phyloP scores from a whole-genome alignment of 306 rosid species.

The Amphicarpaea edgeworthii region DNA sequence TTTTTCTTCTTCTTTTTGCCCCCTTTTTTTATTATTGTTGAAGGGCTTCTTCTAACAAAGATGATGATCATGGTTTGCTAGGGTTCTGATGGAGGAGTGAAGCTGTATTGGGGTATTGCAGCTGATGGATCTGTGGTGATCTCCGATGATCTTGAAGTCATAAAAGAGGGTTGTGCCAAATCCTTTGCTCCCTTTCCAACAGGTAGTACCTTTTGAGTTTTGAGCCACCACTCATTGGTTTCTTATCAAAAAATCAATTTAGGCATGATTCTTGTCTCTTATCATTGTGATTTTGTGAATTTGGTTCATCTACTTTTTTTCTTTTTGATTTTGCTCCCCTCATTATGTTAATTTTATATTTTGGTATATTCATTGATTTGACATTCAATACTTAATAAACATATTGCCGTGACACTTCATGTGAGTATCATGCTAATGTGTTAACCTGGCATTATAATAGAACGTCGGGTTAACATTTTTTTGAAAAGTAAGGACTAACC shows the following conservation, averaged over 20 bases:
- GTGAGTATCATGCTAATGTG: too few relatives aligned
- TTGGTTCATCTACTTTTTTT: background rate
- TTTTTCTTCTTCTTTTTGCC: too few relatives aligned
- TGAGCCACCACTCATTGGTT: background rate
- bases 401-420: too few relatives aligned
- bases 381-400: too few relatives aligned
- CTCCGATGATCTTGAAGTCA: conserved; percentile 85
- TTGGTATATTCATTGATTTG: too few relatives aligned
- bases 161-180: conserved; percentile 95
- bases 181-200: conserved; percentile 97
- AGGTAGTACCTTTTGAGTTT: conserved; percentile 62
- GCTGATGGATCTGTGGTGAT: conserved; percentile 98
- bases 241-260: background rate
- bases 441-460: too few relatives aligned
- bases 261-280: too few relatives aligned
- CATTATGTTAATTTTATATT: too few relatives aligned
- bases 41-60: background rate
- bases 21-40: too few relatives aligned
- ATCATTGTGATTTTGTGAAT: too few relatives aligned
- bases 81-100: conserved; percentile 98
- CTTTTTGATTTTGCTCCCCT: too few relatives aligned
- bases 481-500: background rate
- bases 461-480: too few relatives aligned
- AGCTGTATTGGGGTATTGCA: conserved; percentile 94
- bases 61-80: conserved; percentile 40